Percentiles rank a stretch among this genome's conserved stretches.
Evolutionary conservation across 768 basidiomycete species (phyloP).

Genomic region (Lentinula guzmanii): DNA sequence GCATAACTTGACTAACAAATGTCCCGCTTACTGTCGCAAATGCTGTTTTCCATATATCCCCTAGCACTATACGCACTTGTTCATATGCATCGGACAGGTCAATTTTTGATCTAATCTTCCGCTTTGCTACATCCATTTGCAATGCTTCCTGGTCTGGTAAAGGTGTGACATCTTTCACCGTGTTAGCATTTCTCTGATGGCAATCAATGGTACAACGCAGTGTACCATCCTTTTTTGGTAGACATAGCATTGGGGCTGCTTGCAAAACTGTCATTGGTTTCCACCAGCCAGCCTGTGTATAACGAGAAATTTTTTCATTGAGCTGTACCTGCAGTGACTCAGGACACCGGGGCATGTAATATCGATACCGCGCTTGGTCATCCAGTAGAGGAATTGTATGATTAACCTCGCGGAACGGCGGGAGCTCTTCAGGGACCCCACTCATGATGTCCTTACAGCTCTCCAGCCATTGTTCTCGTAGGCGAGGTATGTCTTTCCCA

Average conservation of each 20-base stretch:
- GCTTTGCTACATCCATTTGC: constrained; percentile 15
- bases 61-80: constrained; percentile 19
- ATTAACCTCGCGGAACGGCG: constrained; percentile 23
- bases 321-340: constrained; percentile 14
- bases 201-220: constrained; percentile 12
- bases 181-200: constrained; percentile 21
- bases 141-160: constrained; percentile 14
- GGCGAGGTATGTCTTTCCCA: background rate
- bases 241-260: constrained; percentile 18
- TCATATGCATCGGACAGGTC: constrained; percentile 26
- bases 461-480: constrained; percentile 10
- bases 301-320: constrained; percentile 5
- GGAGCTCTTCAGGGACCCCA: constrained; percentile 13
- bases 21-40: constrained; percentile 23
- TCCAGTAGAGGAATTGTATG: constrained; percentile 25
- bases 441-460: constrained; percentile 12
- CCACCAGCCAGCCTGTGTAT: constrained; percentile 8
- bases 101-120: constrained; percentile 19
- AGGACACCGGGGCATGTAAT: constrained; percentile 18
- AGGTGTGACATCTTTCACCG: constrained; percentile 13
- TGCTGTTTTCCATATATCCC: constrained; percentile 14
- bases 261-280: constrained; percentile 4
- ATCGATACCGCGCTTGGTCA: constrained; percentile 13
- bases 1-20: constrained; percentile 25
- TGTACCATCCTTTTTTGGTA: constrained; percentile 18